Evolutionary conservation across 805 yeast species (phyloP).

Genomic region (Lachancea cidri): DNA sequence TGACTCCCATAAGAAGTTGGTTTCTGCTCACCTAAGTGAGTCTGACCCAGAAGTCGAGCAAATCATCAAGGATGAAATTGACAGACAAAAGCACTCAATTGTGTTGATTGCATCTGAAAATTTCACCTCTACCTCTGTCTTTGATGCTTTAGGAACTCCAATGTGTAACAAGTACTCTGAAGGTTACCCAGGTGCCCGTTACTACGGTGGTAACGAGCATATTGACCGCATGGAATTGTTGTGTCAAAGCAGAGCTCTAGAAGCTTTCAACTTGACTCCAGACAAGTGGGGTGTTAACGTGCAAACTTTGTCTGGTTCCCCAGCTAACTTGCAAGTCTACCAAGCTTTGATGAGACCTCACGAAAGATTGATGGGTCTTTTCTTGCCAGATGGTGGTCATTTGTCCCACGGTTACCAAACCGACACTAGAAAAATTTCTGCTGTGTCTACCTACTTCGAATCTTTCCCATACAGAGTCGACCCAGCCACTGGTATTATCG

Average conservation of each 20-base stretch:
- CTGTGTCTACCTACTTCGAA: constrained; percentile 93
- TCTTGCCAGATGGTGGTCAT: constrained; percentile 98
- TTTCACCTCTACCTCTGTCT: constrained; percentile 92
- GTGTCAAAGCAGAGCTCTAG: constrained; percentile 92
- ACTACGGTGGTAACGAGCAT: constrained; percentile 97
- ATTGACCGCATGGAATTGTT: constrained; percentile 89
- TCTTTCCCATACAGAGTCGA: constrained; percentile 98
- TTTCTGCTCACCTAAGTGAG: constrained; percentile 52
- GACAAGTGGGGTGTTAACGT: constrained; percentile 97
- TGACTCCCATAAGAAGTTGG: constrained; percentile 56
- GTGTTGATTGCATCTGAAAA: constrained; percentile 95
- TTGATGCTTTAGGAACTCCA: constrained; percentile 95
- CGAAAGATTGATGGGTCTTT: constrained; percentile 97
- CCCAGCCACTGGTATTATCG: constrained; percentile 88
- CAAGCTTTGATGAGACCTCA: constrained; percentile 93
- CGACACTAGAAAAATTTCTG: constrained; percentile 86
- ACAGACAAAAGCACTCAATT: constrained; percentile 90
- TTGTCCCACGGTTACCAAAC: constrained; percentile 98
- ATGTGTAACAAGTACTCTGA: constrained; percentile 98
- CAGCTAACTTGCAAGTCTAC: constrained; percentile 95
- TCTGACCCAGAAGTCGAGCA: constrained; percentile 76
- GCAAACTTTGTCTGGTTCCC: constrained; percentile 94
- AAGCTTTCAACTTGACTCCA: constrained; percentile 75
- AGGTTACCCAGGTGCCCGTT: constrained; percentile 98
- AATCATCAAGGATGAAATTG: constrained; percentile 72